Percentiles rank a stretch among this genome's conserved stretches.
phyloP scores from a whole-genome alignment of 768 basidiomycete species.

The Tulasnella calospora region DNA sequence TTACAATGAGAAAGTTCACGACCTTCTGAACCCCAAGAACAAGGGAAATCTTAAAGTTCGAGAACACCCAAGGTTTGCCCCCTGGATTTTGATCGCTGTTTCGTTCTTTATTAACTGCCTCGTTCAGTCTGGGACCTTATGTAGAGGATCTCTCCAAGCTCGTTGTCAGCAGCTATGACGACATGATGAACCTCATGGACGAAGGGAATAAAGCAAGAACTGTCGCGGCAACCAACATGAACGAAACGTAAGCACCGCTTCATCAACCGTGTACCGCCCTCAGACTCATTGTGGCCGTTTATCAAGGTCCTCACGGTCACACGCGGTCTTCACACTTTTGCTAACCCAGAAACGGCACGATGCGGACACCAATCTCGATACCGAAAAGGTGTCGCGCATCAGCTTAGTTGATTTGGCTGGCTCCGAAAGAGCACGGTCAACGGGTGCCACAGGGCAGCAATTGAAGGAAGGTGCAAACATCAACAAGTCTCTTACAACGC shows the following conservation, averaged over 20 bases:
- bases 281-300: neutral
- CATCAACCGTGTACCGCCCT: no score
- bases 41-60: conserved; percentile 92
- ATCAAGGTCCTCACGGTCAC: conserved; percentile 83
- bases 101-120: neutral
- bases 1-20: conserved; percentile 97
- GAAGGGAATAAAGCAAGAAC: conserved; percentile 98
- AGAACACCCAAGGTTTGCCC: conserved; percentile 72
- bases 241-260: conserved; percentile 74
- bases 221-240: conserved; percentile 99
- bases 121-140: conserved; percentile 71
- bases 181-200: conserved; percentile 99
- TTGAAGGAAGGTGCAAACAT: conserved; percentile 98
- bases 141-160: conserved; percentile 96
- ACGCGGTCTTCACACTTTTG: conserved; percentile 95
- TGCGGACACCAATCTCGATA: conserved; percentile 75
- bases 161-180: conserved; percentile 82
- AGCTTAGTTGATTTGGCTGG: conserved; percentile 96
- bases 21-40: conserved; percentile 96
- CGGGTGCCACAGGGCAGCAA: conserved; percentile 92
- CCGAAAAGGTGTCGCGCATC: conserved; percentile 98
- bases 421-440: conserved; percentile 94
- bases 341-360: conserved; percentile 91
- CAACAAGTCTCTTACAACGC: conserved; percentile 95
- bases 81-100: neutral